These are phyloP conservation scores for Boletus rubroflammeus DNA, from an alignment of 768 basidiomycete genomes.

Conservation along the genomic window DNA sequence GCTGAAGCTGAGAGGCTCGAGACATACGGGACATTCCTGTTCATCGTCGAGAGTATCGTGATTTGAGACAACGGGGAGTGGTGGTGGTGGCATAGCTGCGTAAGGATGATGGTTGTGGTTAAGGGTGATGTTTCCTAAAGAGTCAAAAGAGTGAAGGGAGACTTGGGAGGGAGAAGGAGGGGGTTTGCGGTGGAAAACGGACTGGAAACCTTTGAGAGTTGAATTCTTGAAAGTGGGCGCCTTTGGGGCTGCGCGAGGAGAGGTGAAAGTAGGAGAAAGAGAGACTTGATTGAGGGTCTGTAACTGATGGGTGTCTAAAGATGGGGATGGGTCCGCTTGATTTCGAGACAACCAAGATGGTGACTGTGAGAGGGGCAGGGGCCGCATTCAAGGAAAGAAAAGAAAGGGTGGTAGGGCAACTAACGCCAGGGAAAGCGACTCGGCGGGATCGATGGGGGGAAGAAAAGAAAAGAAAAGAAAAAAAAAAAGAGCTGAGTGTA, in stretches of 20 bases:
- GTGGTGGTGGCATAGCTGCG: slow-evolving; percentile 58
- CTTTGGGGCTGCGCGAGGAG: slow-evolving; percentile 33
- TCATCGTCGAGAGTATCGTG: slow-evolving; percentile 68
- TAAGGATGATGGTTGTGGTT: slow-evolving; percentile 47
- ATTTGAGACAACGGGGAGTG: slow-evolving; percentile 69
- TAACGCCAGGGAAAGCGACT: neutral
- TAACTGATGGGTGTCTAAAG: slow-evolving; percentile 33
- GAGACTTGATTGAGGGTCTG: slow-evolving; percentile 21
- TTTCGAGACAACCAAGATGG: slow-evolving; percentile 39
- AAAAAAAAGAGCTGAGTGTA: no score
- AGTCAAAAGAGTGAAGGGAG: slow-evolving; percentile 47
- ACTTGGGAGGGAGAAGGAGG: slow-evolving; percentile 43
- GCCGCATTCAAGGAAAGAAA: slow-evolving; percentile 30
- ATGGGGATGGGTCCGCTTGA: slow-evolving; percentile 31
- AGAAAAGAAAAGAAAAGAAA: neutral
- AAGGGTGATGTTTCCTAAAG: slow-evolving; percentile 39
- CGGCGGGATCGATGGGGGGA: neutral
- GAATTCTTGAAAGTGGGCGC: slow-evolving; percentile 34
- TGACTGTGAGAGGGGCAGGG: slow-evolving; percentile 25
- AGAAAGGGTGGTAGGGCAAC: neutral
- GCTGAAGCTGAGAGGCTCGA: slow-evolving; percentile 90
- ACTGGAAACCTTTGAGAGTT: slow-evolving; percentile 40
- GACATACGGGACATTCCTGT: slow-evolving; percentile 93
- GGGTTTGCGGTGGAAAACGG: slow-evolving; percentile 50
- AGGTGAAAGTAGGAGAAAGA: slow-evolving; percentile 43